These are phyloP conservation scores for Moesziomyces parantarcticus DNA, from an alignment of 1,284 basidiomycete species.

Conservation along the genomic window DNA sequence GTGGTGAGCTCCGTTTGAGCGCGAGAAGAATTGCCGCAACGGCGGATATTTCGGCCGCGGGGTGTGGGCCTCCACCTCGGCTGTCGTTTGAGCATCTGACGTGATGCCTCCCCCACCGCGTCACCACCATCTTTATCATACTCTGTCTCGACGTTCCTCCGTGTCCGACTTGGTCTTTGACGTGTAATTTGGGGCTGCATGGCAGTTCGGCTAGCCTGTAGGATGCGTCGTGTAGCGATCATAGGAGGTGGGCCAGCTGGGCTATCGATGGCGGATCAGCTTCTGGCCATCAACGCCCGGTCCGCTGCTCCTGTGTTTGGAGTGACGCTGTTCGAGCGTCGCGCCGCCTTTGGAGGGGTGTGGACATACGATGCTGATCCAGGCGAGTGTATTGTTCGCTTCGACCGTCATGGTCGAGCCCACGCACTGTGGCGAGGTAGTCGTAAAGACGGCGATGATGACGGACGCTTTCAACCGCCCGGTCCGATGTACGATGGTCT, in stretches of 20 bases:
- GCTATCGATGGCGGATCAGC: conserved; percentile 68
- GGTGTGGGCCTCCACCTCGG: background rate
- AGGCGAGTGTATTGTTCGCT: conserved; percentile 59
- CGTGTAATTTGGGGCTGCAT: no score
- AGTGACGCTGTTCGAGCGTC: conserved; percentile 52
- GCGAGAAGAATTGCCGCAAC: no score
- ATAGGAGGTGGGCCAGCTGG: conserved; percentile 70
- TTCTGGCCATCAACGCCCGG: conserved; percentile 43
- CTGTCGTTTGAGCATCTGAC: background rate
- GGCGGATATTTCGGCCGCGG: background rate
- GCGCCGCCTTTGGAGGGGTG: conserved; percentile 38
- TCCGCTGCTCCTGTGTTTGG: background rate
- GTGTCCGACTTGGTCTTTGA: no score
- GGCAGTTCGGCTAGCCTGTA: background rate
- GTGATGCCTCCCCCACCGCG: background rate
- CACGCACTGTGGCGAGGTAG: conserved; percentile 16
- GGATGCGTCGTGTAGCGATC: conserved; percentile 65
- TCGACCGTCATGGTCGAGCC: conserved; percentile 32
- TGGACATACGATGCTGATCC: conserved; percentile 55
- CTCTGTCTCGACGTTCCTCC: no score
- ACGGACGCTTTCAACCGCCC: conserved; percentile 14
- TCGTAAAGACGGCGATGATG: conserved; percentile 18
- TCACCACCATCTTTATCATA: no score
- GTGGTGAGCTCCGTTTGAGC: no score
- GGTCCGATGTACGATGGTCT: conserved; percentile 65